Evolutionary conservation across 164 flowering plant species (phyloP), one percentile per base, ranked within the genome.

Genomic region (Akebia trifoliata): DNA sequence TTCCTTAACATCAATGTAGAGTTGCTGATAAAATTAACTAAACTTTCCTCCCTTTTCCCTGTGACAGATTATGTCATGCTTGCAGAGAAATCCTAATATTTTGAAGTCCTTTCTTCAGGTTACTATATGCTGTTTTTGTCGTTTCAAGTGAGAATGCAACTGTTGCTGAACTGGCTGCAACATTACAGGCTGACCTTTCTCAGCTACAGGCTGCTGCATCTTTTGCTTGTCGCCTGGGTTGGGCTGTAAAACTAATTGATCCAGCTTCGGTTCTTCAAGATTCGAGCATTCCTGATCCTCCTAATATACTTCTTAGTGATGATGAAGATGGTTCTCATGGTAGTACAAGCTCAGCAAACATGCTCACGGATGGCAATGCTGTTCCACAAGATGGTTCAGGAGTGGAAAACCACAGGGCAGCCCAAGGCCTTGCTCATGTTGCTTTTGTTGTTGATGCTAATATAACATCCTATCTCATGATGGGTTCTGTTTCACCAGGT

Each of bases 401-500:
- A 61, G 37, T 70, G 46, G 95, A 83, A 61, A 71, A 61, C 52
- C 36, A 54, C 53, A 68, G 69, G 26, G 56, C 74, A 42, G 53
- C 66, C 62, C 69, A 86, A 71, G 79, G 78, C 31, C 64, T 73
- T 62, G 68, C 77, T 57, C 87, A 95, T 59, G 86, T 87, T 71
- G 97, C 99, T 66, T 93, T 90, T 73, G 74, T 93, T 53, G 99
- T 93, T 63, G 97, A 90, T 83, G 99, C 99, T 62, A 90, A 87
- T 75, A 93, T 90, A 74, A 90, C 97, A 62, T 93, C 99, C 15
- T 93, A 90, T 78, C 92, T 93, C 51, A 93, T 93, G 99, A 93
- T 93, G 99, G 99, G 99, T 6, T 93, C 99, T 68, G 90, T 93
- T 76, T 93, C 99, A 72, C 99, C 97, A 78, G 99, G 99, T 92